Percentiles rank a stretch among this genome's conserved stretches.
These are phyloP conservation scores for Salicornia ramosissima DNA, from an alignment of 148 eudicot species.

Conservation along the genomic window DNA sequence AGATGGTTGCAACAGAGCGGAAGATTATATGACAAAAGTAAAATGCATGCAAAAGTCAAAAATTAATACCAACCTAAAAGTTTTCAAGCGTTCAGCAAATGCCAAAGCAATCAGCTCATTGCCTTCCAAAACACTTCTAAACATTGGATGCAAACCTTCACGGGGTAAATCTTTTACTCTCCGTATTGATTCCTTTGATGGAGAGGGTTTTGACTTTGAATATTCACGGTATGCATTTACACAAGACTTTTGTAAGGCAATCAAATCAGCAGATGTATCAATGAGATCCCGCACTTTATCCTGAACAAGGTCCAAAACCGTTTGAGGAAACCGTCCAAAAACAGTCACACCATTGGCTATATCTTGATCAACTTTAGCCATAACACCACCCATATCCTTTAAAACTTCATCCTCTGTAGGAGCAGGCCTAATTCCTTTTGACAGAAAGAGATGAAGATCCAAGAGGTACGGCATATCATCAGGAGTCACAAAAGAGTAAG, in stretches of 20 bases:
- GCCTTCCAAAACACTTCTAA: conserved; percentile 49
- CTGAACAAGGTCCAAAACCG: conserved; percentile 69
- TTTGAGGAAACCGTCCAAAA: conserved; percentile 91
- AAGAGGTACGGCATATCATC: conserved; percentile 79
- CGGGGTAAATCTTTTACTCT: conserved; percentile 71
- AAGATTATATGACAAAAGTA: neutral
- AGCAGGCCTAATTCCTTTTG: conserved; percentile 83
- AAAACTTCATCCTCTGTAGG: conserved; percentile 92
- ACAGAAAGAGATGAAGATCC: conserved; percentile 94
- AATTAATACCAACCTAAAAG: conserved; percentile 50
- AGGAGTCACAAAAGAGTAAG: conserved; percentile 77
- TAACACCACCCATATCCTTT: no score
- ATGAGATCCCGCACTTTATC: conserved; percentile 79
- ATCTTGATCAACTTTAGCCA: no score
- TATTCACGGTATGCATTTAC: conserved; percentile 65
- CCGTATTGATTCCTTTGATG: conserved; percentile 80
- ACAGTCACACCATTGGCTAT: conserved; percentile 72
- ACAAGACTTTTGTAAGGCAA: conserved; percentile 49
- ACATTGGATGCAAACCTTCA: conserved; percentile 95
- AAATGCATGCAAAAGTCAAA: conserved; percentile 1
- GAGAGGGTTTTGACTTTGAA: conserved; percentile 59
- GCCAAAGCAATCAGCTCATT: conserved; percentile 78
- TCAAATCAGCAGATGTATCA: conserved; percentile 64
- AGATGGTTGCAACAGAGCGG: conserved; percentile 11
- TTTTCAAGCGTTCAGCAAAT: conserved; percentile 78